Evolutionary conservation across 495 filamentous ascomycete species (phyloP), one percentile per base, ranked within the genome.

Genomic region (Neurospora sp.): DNA sequence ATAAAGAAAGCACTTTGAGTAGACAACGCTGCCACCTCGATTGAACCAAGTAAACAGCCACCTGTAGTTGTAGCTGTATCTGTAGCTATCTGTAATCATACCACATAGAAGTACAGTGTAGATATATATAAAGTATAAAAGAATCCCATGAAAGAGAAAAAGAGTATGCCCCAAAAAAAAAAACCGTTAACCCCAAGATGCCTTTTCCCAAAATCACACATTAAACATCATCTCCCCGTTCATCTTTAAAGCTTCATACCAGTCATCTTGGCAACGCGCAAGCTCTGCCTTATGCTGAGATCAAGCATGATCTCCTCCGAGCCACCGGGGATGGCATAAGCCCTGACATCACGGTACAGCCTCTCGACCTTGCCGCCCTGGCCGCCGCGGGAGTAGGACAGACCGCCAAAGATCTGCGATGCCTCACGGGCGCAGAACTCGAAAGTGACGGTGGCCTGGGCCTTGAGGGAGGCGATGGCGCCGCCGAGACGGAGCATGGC

Each of bases 301-400:
- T 99, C 96, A 75, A 98, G 84, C 96, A 99, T 99, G 73, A 99
- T 99, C 88, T 99, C 96, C 84, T 99, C 96, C 79, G 89, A 92
- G 41, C 96, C 96, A 81, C 96, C 96, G 5, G 96, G 96, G 76
- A 99, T 99, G 69, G 96, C 95, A 81, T 99, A 99, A 35, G 96
- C 96, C 72, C 96, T 87, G n/a, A 99, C 96, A 83, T 99, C 96
- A 72, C 96, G 87, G 81, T 99, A 99, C 75, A 99, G 83, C 41
- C 96, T 84, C 88, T 99, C 96, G 69, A 99, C 89, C 90, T 99
- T 99, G 42, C 89, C 95, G 73, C 96, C 96, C 84, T 98, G 95
- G 35, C 96, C 96, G 72, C 96, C 96, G 70, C 94, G 88, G 72
- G 89, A 92, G 84, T 99, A 99, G 77, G 92, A 94, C 71, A 99